Evolutionary conservation across 2,329 filamentous ascomycete species (phyloP).

Genomic region (Fragosphaeria purpurea): DNA sequence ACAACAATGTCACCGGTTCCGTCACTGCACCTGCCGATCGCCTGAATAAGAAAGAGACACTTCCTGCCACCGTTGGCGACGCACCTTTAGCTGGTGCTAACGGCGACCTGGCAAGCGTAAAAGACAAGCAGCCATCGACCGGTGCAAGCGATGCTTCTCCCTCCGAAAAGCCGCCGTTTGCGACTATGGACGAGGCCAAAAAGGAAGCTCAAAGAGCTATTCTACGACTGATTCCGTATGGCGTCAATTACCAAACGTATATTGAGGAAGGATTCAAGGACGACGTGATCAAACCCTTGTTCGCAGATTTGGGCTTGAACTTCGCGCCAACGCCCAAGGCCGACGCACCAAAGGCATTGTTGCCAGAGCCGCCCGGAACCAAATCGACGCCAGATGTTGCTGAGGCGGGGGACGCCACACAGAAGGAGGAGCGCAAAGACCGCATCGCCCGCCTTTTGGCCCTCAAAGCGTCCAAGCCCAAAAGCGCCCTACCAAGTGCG

Average conservation of each 20-base stretch:
- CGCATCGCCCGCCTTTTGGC: constrained; percentile 67
- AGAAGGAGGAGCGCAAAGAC: constrained; percentile 57
- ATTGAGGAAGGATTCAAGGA: constrained; percentile 63
- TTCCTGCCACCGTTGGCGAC: too few species aligned
- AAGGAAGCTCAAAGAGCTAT: constrained; percentile 59
- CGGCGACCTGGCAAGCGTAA: neutral
- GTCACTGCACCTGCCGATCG: too few species aligned
- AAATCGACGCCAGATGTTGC: neutral
- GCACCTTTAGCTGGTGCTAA: neutral
- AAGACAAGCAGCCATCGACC: too few species aligned
- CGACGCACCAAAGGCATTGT: neutral
- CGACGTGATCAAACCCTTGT: constrained; percentile 51
- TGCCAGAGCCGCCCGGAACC: neutral
- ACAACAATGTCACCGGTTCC: too few species aligned
- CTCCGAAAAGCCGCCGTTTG: constrained; percentile 12
- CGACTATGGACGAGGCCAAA: constrained; percentile 31
- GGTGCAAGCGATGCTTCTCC: neutral
- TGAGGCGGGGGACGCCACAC: neutral
- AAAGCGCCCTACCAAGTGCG: neutral
- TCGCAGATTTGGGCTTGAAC: constrained; percentile 56
- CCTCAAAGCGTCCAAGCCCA: constrained; percentile 41
- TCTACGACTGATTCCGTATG: constrained; percentile 51
- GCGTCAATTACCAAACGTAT: constrained; percentile 65
- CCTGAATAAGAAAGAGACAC: too few species aligned
- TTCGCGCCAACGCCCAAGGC: constrained; percentile 17